Conservation (phyloP, 2,329 filamentous ascomycete genomes). For the Trichoderma sp. region DNA sequence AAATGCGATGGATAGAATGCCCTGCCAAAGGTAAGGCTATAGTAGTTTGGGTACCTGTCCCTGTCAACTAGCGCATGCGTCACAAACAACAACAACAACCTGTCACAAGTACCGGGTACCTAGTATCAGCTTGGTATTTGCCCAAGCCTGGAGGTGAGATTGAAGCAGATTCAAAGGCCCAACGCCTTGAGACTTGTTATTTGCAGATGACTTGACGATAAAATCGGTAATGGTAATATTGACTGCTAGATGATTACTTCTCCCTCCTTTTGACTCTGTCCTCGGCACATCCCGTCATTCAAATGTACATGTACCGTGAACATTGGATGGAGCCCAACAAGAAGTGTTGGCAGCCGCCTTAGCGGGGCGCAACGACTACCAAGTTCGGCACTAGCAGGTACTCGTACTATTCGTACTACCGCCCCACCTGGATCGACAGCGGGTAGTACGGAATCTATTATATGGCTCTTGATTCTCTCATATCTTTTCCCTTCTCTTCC, state of each 20-base stretch:
- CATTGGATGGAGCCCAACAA: not conserved
- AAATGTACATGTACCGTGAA: not conserved
- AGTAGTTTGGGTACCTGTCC: not conserved
- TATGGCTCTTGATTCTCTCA: not conserved
- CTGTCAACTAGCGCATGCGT: not conserved
- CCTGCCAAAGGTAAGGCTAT: not conserved
- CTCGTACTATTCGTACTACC: not conserved
- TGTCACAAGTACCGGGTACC: not conserved
- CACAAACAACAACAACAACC: not conserved
- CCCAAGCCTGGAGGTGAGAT: not conserved
- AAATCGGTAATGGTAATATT: not conserved
- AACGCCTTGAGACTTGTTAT: not conserved
- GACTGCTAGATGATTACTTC: not conserved
- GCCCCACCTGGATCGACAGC: not conserved
- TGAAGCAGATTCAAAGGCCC: not conserved
- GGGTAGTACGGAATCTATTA: conserved; percentile 1
- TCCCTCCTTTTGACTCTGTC: not conserved
- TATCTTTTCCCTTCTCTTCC: not conserved
- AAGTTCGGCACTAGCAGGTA: not conserved
- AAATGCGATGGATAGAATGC: not conserved
- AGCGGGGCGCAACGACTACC: not conserved
- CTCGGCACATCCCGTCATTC: not conserved
- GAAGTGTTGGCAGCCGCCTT: not conserved
- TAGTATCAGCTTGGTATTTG: not conserved
- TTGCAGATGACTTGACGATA: not conserved